phyloP scores from a whole-genome alignment of 179 eudicot species.

The Spergularia azorica region DNA sequence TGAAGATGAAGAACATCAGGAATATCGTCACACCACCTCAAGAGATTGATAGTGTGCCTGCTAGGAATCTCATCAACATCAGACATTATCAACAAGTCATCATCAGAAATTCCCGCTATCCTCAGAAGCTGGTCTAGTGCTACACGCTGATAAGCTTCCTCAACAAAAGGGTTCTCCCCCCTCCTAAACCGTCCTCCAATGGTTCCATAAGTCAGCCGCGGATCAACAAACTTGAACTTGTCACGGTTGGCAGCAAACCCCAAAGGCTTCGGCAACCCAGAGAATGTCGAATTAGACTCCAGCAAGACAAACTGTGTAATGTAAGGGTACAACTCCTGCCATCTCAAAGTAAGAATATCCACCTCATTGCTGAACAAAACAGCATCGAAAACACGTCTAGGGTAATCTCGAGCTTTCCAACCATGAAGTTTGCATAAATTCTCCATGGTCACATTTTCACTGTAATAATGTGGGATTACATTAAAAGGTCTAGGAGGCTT shows the following conservation, averaged over 20 bases:
- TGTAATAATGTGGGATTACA: slow-evolving; percentile 45
- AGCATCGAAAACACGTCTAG: slow-evolving; percentile 50
- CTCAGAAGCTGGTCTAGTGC: slow-evolving; percentile 47
- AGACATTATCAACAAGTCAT: slow-evolving; percentile 46
- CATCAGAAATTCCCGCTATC: slow-evolving; percentile 45
- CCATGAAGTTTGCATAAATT: slow-evolving; percentile 52
- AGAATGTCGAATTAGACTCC: slow-evolving; percentile 49
- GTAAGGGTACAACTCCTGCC: slow-evolving; percentile 52
- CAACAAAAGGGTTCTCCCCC: slow-evolving; percentile 52
- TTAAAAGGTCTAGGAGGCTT: slow-evolving; percentile 49
- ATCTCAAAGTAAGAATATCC: slow-evolving; percentile 40
- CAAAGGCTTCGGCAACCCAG: slow-evolving; percentile 42
- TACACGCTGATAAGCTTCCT: slow-evolving; percentile 52
- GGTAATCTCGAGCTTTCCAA: slow-evolving; percentile 49
- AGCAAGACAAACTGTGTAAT: slow-evolving; percentile 48
- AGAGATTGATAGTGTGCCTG: slow-evolving; percentile 42
- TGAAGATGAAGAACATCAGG: slow-evolving; percentile 46
- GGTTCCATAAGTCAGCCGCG: slow-evolving; percentile 47
- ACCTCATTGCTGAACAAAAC: slow-evolving; percentile 49
- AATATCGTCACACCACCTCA: slow-evolving; percentile 48
- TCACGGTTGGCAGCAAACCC: slow-evolving; percentile 43
- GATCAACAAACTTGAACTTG: slow-evolving; percentile 44
- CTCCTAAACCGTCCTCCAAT: slow-evolving; percentile 42
- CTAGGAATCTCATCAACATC: slow-evolving; percentile 51
- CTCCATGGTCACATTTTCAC: slow-evolving; percentile 51